Conservation (phyloP, 1,284 basidiomycete genomes). For the Erythrobasidium hasegawianum region DNA sequence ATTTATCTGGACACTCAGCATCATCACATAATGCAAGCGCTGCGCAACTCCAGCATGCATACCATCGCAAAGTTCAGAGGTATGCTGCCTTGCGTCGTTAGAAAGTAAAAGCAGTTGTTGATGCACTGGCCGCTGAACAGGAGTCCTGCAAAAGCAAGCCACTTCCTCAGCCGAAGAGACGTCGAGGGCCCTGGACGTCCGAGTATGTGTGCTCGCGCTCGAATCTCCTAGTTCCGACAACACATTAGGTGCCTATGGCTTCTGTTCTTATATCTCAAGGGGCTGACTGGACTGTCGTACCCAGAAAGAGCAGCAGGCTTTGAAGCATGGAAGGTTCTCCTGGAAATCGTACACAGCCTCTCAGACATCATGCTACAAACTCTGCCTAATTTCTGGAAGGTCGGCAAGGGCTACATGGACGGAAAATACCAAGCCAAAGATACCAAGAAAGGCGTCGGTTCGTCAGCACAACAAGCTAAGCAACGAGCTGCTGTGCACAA, state of each 20-base stretch:
- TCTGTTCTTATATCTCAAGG: background rate
- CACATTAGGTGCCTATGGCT: slow-evolving; percentile 53
- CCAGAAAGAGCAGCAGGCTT: slow-evolving; percentile 62
- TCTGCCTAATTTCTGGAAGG: slow-evolving; percentile 89
- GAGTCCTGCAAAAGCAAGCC: background rate
- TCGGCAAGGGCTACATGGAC: slow-evolving; percentile 84
- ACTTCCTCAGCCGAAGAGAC: slow-evolving; percentile 51
- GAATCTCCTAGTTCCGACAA: slow-evolving; percentile 51
- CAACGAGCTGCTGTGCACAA: slow-evolving; percentile 16
- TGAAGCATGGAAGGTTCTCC: slow-evolving; percentile 75
- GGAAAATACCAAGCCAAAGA: slow-evolving; percentile 80
- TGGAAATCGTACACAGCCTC: slow-evolving; percentile 57
- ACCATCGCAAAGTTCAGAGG: slow-evolving; percentile 59
- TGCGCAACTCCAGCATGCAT: slow-evolving; percentile 65
- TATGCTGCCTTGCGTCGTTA: too few relatives aligned
- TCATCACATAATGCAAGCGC: slow-evolving; percentile 71
- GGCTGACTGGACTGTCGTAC: background rate
- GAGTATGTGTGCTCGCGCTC: slow-evolving; percentile 45
- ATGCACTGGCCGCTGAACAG: too few relatives aligned
- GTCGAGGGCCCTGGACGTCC: slow-evolving; percentile 51
- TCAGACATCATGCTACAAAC: slow-evolving; percentile 56
- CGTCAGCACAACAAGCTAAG: background rate
- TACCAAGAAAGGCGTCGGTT: slow-evolving; percentile 7
- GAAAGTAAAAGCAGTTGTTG: too few relatives aligned
- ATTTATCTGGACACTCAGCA: slow-evolving; percentile 92